Evolutionary conservation across 441 rosid species (phyloP).

Genomic region (Populus hybrid): DNA sequence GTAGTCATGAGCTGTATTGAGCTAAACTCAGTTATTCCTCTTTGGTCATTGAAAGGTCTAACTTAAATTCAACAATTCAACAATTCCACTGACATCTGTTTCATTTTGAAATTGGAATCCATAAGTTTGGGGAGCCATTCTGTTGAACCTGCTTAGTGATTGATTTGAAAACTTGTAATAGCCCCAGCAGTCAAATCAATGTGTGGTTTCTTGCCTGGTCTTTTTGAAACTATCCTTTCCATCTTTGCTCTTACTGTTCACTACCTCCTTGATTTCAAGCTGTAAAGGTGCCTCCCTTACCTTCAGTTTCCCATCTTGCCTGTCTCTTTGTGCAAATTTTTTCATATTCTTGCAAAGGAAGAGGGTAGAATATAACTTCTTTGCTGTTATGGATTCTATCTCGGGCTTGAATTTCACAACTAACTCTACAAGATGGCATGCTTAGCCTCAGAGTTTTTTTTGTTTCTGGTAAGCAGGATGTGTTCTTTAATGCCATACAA

Average conservation of each 20-base stretch:
- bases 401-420: neutral
- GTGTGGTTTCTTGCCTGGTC: neutral
- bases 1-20: neutral
- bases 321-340: neutral
- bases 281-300: neutral
- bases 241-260: neutral
- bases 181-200: neutral
- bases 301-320: neutral
- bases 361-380: neutral
- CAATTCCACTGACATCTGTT: neutral
- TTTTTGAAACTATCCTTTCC: neutral
- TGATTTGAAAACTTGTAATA: neutral
- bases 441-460: neutral
- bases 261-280: neutral
- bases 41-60: neutral
- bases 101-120: neutral
- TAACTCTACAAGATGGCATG: neutral
- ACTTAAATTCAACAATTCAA: neutral
- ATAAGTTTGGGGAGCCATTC: neutral
- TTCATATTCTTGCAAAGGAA: neutral
- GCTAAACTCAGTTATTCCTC: neutral
- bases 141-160: neutral
- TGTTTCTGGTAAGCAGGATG: neutral
- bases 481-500: neutral
- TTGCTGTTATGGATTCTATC: neutral